These are phyloP conservation scores for Elongisporangium undulatum DNA, from an alignment of 352 stramenopile species.

Conservation along the genomic window DNA sequence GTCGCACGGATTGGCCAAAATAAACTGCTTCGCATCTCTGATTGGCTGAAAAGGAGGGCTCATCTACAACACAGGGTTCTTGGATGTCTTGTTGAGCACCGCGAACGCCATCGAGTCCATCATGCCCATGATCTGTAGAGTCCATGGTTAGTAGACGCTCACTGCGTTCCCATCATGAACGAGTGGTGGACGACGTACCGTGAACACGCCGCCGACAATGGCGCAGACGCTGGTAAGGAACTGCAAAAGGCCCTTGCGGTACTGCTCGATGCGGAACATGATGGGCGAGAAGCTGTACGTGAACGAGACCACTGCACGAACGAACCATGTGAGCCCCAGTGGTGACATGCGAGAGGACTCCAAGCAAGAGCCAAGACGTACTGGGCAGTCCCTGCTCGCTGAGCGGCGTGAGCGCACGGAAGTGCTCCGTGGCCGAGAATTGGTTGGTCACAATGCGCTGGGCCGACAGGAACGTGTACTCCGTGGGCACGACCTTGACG, in stretches of 20 bases:
- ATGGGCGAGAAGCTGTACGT: slow-evolving; percentile 97
- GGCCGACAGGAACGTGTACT: slow-evolving; percentile 90
- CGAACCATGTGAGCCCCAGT: background rate
- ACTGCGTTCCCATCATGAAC: background rate
- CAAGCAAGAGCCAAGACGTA: slow-evolving; percentile 22
- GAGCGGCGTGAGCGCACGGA: slow-evolving; percentile 82
- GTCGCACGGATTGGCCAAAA: slow-evolving; percentile 10
- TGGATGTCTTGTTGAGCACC: slow-evolving; percentile 44
- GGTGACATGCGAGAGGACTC: background rate
- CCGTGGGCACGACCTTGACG: slow-evolving; percentile 93
- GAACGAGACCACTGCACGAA: slow-evolving; percentile 92
- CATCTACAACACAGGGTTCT: slow-evolving; percentile 32
- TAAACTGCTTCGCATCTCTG: background rate
- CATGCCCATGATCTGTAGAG: slow-evolving; percentile 58
- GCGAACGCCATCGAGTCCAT: slow-evolving; percentile 60
- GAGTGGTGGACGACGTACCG: slow-evolving; percentile 47
- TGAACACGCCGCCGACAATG: slow-evolving; percentile 91
- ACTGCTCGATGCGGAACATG: slow-evolving; percentile 95
- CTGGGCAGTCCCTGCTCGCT: slow-evolving; percentile 81
- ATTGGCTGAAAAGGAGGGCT: slow-evolving; percentile 18
- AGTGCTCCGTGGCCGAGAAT: slow-evolving; percentile 98
- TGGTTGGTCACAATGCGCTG: slow-evolving; percentile 93
- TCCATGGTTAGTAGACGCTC: background rate
- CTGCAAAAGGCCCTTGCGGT: slow-evolving; percentile 81
- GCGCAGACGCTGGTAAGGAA: slow-evolving; percentile 92